These are phyloP conservation scores for Komagataella pastoris DNA, from an alignment of 805 yeast genomes.

Conservation along the genomic window DNA sequence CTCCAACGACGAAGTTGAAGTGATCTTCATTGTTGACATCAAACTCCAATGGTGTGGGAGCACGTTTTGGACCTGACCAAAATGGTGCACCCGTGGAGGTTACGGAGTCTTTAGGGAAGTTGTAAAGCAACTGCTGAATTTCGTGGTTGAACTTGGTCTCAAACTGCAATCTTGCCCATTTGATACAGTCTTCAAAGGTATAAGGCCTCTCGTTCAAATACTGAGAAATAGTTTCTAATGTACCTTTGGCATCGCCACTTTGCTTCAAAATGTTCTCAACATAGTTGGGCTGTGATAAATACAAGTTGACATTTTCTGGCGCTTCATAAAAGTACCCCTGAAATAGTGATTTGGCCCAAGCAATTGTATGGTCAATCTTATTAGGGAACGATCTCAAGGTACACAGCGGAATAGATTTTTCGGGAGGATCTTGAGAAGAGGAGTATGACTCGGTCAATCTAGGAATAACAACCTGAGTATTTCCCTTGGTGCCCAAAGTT, in stretches of 20 bases:
- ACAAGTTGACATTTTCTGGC: conserved; percentile 89
- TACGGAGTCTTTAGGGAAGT: conserved; percentile 89
- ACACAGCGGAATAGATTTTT: conserved; percentile 93
- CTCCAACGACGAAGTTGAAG: conserved; percentile 72
- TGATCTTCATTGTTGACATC: conserved; percentile 69
- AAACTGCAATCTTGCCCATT: conserved; percentile 88
- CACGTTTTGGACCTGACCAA: conserved; percentile 97
- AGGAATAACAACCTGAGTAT: conserved; percentile 94
- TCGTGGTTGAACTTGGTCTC: conserved; percentile 79
- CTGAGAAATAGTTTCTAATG: conserved; percentile 66
- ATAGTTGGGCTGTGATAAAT: conserved; percentile 82
- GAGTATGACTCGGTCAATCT: conserved; percentile 90
- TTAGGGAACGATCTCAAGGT: conserved; percentile 96
- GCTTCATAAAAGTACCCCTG: conserved; percentile 83
- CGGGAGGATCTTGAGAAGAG: conserved; percentile 97
- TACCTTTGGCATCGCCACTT: conserved; percentile 81
- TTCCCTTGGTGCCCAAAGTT: conserved; percentile 96
- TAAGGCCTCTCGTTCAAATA: conserved; percentile 75
- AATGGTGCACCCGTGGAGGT: conserved; percentile 87
- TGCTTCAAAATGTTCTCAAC: conserved; percentile 87
- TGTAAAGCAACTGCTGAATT: conserved; percentile 78
- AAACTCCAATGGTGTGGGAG: conserved; percentile 77
- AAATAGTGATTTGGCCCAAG: conserved; percentile 95
- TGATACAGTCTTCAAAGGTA: conserved; percentile 84
- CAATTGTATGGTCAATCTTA: conserved; percentile 96